phyloP scores from a whole-genome alignment of 345 rosid species.

The Eucalyptus curtisii region DNA sequence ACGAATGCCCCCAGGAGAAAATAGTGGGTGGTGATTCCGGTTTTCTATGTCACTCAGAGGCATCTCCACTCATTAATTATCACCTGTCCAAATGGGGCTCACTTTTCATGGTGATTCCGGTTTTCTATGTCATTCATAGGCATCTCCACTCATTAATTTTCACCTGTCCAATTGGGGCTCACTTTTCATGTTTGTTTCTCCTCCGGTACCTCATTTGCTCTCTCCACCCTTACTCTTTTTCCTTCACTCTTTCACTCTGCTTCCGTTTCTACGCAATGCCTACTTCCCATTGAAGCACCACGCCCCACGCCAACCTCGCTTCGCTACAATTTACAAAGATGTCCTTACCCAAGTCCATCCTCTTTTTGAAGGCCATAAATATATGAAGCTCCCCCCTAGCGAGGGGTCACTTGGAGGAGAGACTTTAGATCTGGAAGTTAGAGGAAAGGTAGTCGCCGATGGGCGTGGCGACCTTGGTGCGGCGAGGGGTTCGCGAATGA shows the following conservation, averaged over 20 bases:
- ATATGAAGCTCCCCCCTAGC: fast-evolving
- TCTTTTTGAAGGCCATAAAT: not conserved
- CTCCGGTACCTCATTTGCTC: not conserved
- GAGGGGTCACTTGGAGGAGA: not conserved
- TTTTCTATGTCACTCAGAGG: not conserved
- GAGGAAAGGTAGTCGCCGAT: not conserved
- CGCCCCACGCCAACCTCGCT: too few relatives aligned
- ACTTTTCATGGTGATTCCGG: not conserved
- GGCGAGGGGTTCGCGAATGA: not conserved
- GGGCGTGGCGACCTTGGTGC: not conserved
- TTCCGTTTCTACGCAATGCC: not conserved
- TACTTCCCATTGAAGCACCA: not conserved
- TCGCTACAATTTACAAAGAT: too few relatives aligned
- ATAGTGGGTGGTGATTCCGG: not conserved
- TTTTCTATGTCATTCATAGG: not conserved
- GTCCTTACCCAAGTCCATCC: not conserved
- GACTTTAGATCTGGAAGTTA: not conserved
- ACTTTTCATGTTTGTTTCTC: not conserved
- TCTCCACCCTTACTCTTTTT: not conserved
- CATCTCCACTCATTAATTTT: not conserved
- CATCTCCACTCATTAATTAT: not conserved
- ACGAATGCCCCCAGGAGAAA: not conserved
- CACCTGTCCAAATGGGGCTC: not conserved
- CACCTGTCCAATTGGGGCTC: not conserved
- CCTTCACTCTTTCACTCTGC: not conserved